Base-by-base conservation (phyloP, 768 basidiomycete genomes). In the Pleurotus citrinopileatus region DNA sequence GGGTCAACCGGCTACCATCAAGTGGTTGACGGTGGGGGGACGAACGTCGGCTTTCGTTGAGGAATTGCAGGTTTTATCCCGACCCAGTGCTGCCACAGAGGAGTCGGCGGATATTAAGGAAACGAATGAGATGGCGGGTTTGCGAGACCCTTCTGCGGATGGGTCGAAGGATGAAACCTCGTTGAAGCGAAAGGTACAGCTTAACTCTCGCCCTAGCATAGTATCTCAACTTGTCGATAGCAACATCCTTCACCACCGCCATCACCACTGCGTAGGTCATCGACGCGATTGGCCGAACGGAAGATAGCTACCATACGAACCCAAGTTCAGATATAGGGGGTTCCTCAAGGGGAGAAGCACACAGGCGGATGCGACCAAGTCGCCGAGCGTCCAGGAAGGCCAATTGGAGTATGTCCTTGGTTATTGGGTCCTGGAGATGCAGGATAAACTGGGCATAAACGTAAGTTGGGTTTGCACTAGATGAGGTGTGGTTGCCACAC, bases 301-400 rank as follows among this genome's bases (percentile, higher is more conserved):
- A 40, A n/a, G n/a, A n/a, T n/a, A n/a, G n/a, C n/a, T n/a, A n/a
- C n/a, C n/a, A n/a, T n/a, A 12, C 38, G 5, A 40, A 40, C 12
- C 38, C 38, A 19, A 40, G 38, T 19, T 12, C 7, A 7, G 38
- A 40, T 13, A 34, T 52, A 36, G 90, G 88, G 1, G 84, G 81
- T 59, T 90, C 87, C 2, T 65, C 69, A 13, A 74, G 67, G 1
- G 89, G 89, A 10, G 74, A 71, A 3, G 67, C 57, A 57, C 81
- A 79, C 20, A 91, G 76, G 28, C 88, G 81, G 58, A 91, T 78
- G 36, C 87, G 81, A 1, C 81, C 88, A 1, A 90, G 77, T 26
- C 90, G 76, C 19, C 89, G 79, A 19, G 85, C 79, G 66, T 91
- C 90, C 6, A 84, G 64, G 62, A 89, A 91, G 1, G 89, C 88